Evolutionary conservation across 306 rosid genomes (phyloP).

Genomic region (Spatholobus suberectus): DNA sequence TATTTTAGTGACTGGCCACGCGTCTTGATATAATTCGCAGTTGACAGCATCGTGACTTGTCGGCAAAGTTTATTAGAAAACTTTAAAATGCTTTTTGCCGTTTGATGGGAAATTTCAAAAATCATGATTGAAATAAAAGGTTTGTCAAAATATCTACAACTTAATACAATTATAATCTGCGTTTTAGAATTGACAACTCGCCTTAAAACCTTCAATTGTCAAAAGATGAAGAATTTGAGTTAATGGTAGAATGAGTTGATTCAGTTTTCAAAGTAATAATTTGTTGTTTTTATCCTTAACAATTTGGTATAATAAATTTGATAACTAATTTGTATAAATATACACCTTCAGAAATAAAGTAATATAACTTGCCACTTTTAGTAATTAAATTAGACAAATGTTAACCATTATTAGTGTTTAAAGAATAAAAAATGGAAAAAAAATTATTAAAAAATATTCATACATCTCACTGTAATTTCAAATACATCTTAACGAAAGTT

Average conservation of each 20-base stretch:
- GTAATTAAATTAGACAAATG: too few species aligned
- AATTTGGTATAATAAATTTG: too few species aligned
- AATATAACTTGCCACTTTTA: too few species aligned
- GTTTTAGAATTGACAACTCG: not conserved
- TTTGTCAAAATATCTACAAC: not conserved
- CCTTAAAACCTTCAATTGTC: conserved; percentile 14
- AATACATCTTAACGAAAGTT: too few species aligned
- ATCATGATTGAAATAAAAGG: not conserved
- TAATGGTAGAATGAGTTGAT: not conserved
- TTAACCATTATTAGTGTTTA: too few species aligned
- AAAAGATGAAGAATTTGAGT: conserved; percentile 7
- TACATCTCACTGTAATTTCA: too few species aligned
- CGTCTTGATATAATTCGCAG: not conserved
- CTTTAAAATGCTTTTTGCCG: not conserved
- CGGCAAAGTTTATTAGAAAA: not conserved
- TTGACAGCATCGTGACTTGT: conserved; percentile 3
- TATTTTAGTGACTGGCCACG: not conserved
- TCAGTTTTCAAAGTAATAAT: not conserved
- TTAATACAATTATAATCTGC: not conserved
- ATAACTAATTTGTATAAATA: too few species aligned
- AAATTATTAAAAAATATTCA: too few species aligned
- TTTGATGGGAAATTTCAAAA: not conserved
- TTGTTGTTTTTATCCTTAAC: not conserved
- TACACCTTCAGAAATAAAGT: too few species aligned
- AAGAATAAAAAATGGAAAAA: too few species aligned